These are phyloP conservation scores for Cucurbita argyrosperma DNA, from an alignment of 306 rosid genomes.

Conservation along the genomic window DNA sequence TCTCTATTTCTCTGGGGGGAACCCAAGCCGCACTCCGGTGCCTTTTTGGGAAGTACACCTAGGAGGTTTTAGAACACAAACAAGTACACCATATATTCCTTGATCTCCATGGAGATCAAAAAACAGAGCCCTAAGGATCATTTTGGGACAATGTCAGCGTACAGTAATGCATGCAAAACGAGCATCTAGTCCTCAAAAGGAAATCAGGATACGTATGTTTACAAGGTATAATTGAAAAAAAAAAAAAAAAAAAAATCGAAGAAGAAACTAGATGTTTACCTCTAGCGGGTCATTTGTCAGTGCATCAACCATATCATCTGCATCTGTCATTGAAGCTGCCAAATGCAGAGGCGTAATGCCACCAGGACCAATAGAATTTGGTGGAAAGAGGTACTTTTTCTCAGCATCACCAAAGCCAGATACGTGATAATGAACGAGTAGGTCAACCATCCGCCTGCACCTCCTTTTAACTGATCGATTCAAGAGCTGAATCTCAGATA, in stretches of 20 bases:
- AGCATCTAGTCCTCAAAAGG: background rate
- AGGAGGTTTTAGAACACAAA: background rate
- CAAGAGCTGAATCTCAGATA: slow-evolving; percentile 59
- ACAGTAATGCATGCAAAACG: background rate
- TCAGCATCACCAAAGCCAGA: slow-evolving; percentile 17
- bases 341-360: slow-evolving; percentile 79
- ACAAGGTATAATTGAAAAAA: background rate
- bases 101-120: background rate
- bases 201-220: background rate
- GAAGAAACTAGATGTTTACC: slow-evolving; percentile 25
- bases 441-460: slow-evolving; percentile 52
- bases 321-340: slow-evolving; percentile 61
- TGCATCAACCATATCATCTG: slow-evolving; percentile 57
- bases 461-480: slow-evolving; percentile 72
- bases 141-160: background rate
- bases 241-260: background rate
- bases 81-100: background rate
- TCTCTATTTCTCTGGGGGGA: background rate
- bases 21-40: background rate
- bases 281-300: slow-evolving; percentile 69
- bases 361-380: slow-evolving; percentile 65
- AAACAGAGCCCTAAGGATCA: background rate
- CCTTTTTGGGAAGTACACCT: background rate
- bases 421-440: slow-evolving; percentile 47
- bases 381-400: slow-evolving; percentile 50